A percentile compares a stretch with the other conserved stretches of the same genome.
phyloP scores from a whole-genome alignment of 345 rosid species.

The Eucalyptus regnans region DNA sequence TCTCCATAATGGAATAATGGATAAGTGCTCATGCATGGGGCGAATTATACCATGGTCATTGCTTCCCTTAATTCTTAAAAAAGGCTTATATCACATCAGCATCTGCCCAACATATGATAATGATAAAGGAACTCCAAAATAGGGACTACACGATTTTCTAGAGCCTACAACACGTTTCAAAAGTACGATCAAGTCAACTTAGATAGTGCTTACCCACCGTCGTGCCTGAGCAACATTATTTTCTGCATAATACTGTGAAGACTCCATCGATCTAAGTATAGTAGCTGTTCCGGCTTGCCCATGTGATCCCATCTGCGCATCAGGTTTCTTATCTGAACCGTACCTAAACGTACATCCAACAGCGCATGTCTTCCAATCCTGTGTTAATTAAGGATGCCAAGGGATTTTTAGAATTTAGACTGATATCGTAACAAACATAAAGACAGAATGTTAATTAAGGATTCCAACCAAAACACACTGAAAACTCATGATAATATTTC shows the following conservation, averaged over 20 bases:
- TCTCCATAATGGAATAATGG: not conserved
- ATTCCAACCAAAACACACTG: not conserved
- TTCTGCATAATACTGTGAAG: conserved; percentile 66
- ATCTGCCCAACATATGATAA: not conserved
- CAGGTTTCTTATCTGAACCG: conserved; percentile 21
- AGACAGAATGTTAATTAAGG: not conserved
- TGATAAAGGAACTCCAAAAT: not conserved
- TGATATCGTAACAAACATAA: not conserved
- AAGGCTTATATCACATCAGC: not conserved
- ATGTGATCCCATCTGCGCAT: conserved; percentile 59
- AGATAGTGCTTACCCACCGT: conserved; percentile 97
- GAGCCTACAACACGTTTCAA: not conserved
- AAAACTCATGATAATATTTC: not conserved
- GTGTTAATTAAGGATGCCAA: not conserved
- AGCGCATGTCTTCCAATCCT: conserved; percentile 63
- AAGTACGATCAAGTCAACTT: not conserved
- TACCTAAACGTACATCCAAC: conserved; percentile 66
- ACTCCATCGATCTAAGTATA: conserved; percentile 89
- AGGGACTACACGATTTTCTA: not conserved
- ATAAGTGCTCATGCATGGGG: not conserved
- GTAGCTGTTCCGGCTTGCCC: conserved; percentile 21
- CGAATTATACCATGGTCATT: not conserved
- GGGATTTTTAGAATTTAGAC: not conserved
- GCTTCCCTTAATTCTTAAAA: not conserved
- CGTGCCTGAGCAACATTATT: conserved; percentile 69